phyloP scores from a whole-genome alignment of 805 yeast genomes.

The Candida multigemmis region DNA sequence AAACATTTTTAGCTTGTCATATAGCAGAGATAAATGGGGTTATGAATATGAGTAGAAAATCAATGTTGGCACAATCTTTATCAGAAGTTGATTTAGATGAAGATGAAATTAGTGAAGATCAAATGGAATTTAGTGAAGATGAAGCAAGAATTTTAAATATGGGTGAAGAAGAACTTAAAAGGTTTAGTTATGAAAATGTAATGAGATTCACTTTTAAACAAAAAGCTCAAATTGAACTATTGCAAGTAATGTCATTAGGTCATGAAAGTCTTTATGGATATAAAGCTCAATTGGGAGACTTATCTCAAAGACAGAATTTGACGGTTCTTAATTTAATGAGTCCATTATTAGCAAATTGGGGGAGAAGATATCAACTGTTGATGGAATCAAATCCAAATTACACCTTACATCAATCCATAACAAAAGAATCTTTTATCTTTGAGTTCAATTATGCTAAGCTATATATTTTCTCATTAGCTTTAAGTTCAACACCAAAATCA shows the following conservation, averaged over 20 bases:
- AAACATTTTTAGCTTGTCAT: slow-evolving; percentile 77
- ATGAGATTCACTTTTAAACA: slow-evolving; percentile 54
- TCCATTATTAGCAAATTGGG: slow-evolving; percentile 77
- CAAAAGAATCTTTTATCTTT: slow-evolving; percentile 63
- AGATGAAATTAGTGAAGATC: slow-evolving; percentile 30
- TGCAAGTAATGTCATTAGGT: slow-evolving; percentile 73
- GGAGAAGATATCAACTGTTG: slow-evolving; percentile 47
- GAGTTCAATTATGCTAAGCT: slow-evolving; percentile 81
- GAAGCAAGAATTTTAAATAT: slow-evolving; percentile 16
- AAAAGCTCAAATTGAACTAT: slow-evolving; percentile 69
- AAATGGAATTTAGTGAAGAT: slow-evolving; percentile 11
- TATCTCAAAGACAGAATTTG: slow-evolving; percentile 56
- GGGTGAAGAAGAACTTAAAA: slow-evolving; percentile 23
- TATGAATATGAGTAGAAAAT: slow-evolving; percentile 68
- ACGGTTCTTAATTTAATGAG: slow-evolving; percentile 64
- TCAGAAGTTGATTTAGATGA: slow-evolving; percentile 54
- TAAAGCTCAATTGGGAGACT: slow-evolving; percentile 42
- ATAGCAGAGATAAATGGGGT: slow-evolving; percentile 77
- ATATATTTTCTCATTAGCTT: slow-evolving; percentile 76
- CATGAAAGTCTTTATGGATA: slow-evolving; percentile 75
- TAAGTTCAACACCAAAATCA: slow-evolving; percentile 33
- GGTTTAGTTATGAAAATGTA: slow-evolving; percentile 13
- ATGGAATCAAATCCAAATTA: slow-evolving; percentile 18
- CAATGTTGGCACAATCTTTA: slow-evolving; percentile 67
- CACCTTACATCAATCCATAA: slow-evolving; percentile 30